Percentiles rank a stretch among this genome's conserved stretches.
phyloP scores from a whole-genome alignment of 1,284 basidiomycete genomes.

The Puccinia triticina region DNA sequence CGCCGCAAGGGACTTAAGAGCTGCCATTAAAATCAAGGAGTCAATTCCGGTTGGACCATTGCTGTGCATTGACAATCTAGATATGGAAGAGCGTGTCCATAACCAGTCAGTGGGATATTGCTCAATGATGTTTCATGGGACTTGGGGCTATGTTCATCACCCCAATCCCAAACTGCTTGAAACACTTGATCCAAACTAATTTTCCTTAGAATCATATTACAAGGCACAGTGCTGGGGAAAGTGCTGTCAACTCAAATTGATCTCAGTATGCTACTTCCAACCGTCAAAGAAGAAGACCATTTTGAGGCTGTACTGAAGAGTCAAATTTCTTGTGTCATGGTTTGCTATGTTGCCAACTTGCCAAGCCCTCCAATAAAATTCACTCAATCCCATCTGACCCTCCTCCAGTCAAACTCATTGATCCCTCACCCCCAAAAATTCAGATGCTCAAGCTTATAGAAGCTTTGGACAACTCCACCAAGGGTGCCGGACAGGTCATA shows the following conservation, averaged over 20 bases:
- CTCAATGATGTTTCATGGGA: too few species aligned
- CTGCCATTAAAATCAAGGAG: background rate
- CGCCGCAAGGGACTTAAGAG: background rate
- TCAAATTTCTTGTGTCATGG: background rate
- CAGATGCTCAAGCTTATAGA: too few species aligned
- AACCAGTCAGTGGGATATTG: background rate
- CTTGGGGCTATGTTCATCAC: background rate
- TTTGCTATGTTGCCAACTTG: background rate
- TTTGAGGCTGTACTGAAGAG: background rate
- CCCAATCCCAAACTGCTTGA: background rate
- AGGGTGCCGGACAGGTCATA: too few species aligned
- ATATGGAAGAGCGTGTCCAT: conserved; percentile 1
- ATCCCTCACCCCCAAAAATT: too few species aligned
- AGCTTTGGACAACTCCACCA: too few species aligned
- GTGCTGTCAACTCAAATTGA: too few species aligned
- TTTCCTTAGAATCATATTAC: background rate
- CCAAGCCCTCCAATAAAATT: too few species aligned
- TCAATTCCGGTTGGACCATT: background rate
- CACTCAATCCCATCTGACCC: too few species aligned
- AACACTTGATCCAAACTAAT: background rate
- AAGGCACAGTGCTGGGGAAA: background rate
- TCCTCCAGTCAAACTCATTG: too few species aligned
- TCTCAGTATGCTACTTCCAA: background rate
- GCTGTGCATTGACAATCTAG: background rate
- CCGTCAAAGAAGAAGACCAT: background rate